Conservation (phyloP, 2,329 filamentous ascomycete genomes). For the Cladosporium sp. region DNA sequence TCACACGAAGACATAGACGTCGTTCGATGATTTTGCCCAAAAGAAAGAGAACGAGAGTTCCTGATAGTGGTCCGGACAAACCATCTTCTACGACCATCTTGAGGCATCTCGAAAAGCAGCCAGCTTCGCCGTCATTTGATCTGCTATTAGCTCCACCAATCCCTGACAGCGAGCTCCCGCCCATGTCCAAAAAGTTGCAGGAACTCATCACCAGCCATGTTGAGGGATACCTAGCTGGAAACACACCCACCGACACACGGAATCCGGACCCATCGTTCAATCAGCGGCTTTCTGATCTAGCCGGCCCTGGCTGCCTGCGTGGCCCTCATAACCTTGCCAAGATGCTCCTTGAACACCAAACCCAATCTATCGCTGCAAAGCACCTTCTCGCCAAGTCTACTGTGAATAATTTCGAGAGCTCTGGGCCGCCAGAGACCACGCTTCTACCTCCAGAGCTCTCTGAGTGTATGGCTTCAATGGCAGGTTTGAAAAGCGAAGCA, state of each 20-base stretch:
- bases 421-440: background rate
- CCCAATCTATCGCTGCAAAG: background rate
- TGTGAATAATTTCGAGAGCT: background rate
- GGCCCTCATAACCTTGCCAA: background rate
- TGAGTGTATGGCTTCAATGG: slow-evolving; percentile 2
- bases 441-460: background rate
- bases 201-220: background rate
- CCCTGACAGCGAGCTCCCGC: background rate
- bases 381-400: background rate
- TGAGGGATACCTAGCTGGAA: background rate
- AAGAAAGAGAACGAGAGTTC: background rate
- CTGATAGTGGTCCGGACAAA: background rate
- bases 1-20: background rate
- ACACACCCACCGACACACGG: background rate
- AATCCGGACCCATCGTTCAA: background rate
- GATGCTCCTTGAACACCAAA: background rate
- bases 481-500: background rate
- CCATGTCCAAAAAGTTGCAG: background rate
- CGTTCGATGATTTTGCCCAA: background rate
- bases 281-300: background rate
- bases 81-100: background rate
- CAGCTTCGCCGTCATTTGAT: background rate
- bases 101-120: background rate
- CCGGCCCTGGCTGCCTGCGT: background rate
- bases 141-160: background rate